Base-by-base conservation (phyloP, 129 eudicot genomes). In the Chrysanthemum lavandulifolium region DNA sequence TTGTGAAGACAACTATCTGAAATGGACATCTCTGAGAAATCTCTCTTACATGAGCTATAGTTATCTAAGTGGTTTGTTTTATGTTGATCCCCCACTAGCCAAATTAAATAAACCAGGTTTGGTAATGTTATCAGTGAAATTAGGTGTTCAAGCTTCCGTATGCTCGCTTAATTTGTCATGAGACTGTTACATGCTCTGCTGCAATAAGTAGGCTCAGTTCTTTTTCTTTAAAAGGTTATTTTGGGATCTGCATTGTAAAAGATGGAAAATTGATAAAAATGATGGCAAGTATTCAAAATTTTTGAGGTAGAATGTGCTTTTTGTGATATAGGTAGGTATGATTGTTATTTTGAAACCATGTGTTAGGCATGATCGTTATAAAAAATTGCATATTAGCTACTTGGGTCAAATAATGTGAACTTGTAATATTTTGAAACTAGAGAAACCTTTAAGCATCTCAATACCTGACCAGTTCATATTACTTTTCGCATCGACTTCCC, bases 301-400 rank as follows among this genome's bases (percentile, higher is more conserved):
- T 6, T 55, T 33, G n/a, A 56, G n/a, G 56, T 33, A 27, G 59
- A 65, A 47, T 57, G 72, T 36, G 65, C 56, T 74, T 74, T 65
- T 19, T 65, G 53, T 74, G 66, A 52, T 65, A 40, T 56, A 33
- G 18, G 50, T 61, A 57, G 33, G 53, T 31, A 16, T 1, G 53
- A 47, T 76, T 51, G 67, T 67, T 76, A 29, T 25, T 40, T 10
- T 45, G 48, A 25, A 27, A 47, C 67, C 67, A 58, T 27, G 6
- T 25, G 53, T 48, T 27, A 76, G 13, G 68, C 59, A 16, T 68
- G 43, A 58, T 59, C 16, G 23, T 48, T 68, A 69, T 9, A 61
- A 36, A 18, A 53, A 19, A n/a, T 2, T 7, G 23, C 51, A 63
- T 74, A n/a, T 18, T 10, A 48, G 27, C 66, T 75, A 21, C 55